These are phyloP conservation scores for Ascochyta rabiei DNA, from an alignment of 2,329 filamentous ascomycete genomes.

Conservation along the genomic window DNA sequence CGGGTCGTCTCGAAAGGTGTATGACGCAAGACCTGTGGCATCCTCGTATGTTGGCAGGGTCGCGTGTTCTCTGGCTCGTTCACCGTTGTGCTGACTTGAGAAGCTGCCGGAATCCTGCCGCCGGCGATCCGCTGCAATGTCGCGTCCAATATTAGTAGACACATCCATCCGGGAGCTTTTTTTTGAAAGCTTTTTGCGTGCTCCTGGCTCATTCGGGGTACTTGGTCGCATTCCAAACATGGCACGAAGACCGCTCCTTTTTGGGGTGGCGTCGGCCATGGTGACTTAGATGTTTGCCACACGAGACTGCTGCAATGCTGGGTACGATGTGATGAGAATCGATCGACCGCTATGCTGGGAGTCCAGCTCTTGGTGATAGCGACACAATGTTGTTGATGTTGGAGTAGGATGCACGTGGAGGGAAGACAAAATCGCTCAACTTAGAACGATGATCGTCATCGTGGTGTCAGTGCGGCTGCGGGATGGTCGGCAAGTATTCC, in stretches of 20 bases:
- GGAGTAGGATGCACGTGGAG: slow-evolving; percentile 1
- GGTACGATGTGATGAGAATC: neutral
- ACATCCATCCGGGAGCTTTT: slow-evolving; percentile 24
- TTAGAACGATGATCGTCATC: slow-evolving; percentile 15
- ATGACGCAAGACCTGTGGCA: slow-evolving; percentile 10
- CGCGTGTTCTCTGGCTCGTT: slow-evolving; percentile 10
- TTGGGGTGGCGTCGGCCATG: slow-evolving; percentile 28
- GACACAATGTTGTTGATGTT: neutral
- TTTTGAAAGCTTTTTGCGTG: slow-evolving; percentile 34
- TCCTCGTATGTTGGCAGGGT: slow-evolving; percentile 22
- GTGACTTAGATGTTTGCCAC: neutral
- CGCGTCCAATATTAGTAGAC: slow-evolving; percentile 14
- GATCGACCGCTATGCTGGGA: neutral
- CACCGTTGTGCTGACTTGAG: slow-evolving; percentile 23
- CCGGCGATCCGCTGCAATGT: slow-evolving; percentile 14
- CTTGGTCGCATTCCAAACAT: slow-evolving; percentile 28
- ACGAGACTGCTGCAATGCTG: neutral
- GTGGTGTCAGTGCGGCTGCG: slow-evolving; percentile 14
- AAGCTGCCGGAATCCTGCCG: slow-evolving; percentile 37
- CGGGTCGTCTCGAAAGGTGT: slow-evolving; percentile 24
- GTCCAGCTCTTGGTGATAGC: neutral
- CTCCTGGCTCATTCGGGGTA: slow-evolving; percentile 22
- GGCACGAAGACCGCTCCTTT: slow-evolving; percentile 28
- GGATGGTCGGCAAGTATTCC: slow-evolving; percentile 7
- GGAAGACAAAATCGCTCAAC: slow-evolving; percentile 12